Base-by-base conservation (phyloP, 2,329 filamentous ascomycete species). In the Neonectria sp. region DNA sequence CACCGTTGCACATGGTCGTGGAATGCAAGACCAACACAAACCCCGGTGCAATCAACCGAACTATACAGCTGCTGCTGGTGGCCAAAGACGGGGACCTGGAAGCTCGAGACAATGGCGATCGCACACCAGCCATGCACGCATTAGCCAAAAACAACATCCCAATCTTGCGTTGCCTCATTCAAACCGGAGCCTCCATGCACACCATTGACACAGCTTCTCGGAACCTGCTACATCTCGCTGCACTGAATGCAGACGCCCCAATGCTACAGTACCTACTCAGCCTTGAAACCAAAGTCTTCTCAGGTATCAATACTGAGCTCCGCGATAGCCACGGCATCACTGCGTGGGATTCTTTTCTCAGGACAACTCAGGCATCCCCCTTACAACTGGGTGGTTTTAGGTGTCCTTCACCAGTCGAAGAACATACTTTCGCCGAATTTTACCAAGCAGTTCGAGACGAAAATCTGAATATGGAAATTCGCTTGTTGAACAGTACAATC, bases 391-490 rank as follows among this genome's bases (percentile, higher is more conserved):
- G 8, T 29, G 2, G 0, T 0, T 1, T 7, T 4, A 25, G 52
- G 40, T 33, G 51, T 3, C 53, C 59, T 1, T 21, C 13, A 1
- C 7, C 12, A 2, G 12, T 25, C 1, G 35, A 66, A 33, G 37
- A 62, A 46, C 0, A 58, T 1, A 3, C 7, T 1, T 62, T 62
- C 15, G 57, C 48, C 5, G 9, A 48, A 15, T 27, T 62, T 5
- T 57, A 57, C 31, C 46, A 35, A 13, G 63, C 27, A 9, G 53
- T 66, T 24, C 57, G 58, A 13, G 24, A 66, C 6, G 46, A 58
- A 33, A 66, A 66, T 7, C 4, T 66, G 1, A 24, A 55, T 6
- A 6, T 49, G 2, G 8, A 45, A 4, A 62, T 66, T 15, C 12
- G 21, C 0, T 15, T 27, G 13, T 5, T 65, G 11, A 21, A 61